These are phyloP conservation scores for Musa balbisiana DNA, from an alignment of 202 grass and related monocot genomes.

Conservation along the genomic window DNA sequence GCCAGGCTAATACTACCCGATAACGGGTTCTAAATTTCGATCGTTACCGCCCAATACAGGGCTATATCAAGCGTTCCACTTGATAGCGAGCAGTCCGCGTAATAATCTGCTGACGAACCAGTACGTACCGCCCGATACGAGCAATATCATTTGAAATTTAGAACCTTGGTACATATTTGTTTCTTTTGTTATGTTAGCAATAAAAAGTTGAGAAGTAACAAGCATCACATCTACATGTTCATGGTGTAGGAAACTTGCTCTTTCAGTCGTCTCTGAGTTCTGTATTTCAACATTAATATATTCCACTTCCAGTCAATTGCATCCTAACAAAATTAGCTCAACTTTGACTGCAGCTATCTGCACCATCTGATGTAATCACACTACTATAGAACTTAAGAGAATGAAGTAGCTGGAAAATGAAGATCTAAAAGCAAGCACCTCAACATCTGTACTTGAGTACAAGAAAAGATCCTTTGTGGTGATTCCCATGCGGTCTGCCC, in stretches of 20 bases:
- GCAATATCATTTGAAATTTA: too few relatives aligned
- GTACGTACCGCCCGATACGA: too few relatives aligned
- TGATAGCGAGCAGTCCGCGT: too few relatives aligned
- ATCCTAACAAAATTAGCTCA: neutral
- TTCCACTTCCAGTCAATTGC: neutral
- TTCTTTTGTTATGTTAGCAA: neutral
- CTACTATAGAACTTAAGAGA: neutral
- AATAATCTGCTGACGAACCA: too few relatives aligned
- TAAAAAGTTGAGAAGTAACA: neutral
- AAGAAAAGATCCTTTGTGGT: slow-evolving; percentile 64
- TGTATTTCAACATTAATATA: neutral
- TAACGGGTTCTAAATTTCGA: too few relatives aligned
- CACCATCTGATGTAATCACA: neutral
- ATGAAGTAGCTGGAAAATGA: neutral
- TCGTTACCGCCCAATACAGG: too few relatives aligned
- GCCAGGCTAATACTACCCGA: too few relatives aligned
- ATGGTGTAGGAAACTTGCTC: neutral
- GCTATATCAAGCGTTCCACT: too few relatives aligned
- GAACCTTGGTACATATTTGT: neutral
- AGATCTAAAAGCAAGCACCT: slow-evolving; percentile 37
- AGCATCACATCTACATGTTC: neutral
- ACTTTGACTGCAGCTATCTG: neutral
- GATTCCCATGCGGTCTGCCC: slow-evolving; percentile 81
- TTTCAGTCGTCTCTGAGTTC: neutral
- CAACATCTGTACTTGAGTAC: slow-evolving; percentile 90